phyloP scores from a whole-genome alignment of 2,329 filamentous ascomycete genomes.

The Sporothrix pallida region DNA sequence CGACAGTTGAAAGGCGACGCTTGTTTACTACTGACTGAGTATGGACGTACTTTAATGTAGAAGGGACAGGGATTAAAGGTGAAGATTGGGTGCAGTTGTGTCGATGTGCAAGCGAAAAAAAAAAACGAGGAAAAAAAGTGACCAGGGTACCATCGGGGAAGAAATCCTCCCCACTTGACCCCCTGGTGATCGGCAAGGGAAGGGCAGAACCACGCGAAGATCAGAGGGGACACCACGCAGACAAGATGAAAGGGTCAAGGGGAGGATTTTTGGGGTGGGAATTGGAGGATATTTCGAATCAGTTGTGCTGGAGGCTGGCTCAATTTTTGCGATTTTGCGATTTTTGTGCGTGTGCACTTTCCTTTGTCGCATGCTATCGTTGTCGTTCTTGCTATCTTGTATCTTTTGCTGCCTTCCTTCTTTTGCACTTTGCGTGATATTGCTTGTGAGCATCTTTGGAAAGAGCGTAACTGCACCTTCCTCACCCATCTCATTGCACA shows the following conservation, averaged over 20 bases:
- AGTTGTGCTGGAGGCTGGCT: too few species aligned
- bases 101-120: background rate
- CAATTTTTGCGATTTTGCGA: background rate
- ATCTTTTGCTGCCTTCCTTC: background rate
- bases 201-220: slow-evolving; percentile 19
- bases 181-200: slow-evolving; percentile 31
- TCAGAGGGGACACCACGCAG: slow-evolving; percentile 20
- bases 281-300: background rate
- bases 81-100: background rate
- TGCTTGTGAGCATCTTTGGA: background rate
- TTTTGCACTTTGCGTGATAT: background rate
- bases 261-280: background rate
- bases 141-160: background rate
- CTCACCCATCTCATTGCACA: background rate
- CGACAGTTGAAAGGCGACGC: background rate
- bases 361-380: background rate
- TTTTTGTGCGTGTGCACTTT: background rate
- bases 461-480: background rate
- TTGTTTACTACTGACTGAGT: too few species aligned
- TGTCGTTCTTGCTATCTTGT: too few species aligned
- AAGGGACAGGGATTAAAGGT: slow-evolving; percentile 14
- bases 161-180: background rate
- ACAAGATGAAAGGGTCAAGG: background rate
- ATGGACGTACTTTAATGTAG: background rate
- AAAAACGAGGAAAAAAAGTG: background rate